Conservation (phyloP, 257 asterid species). For the Linderniella brevidens region DNA sequence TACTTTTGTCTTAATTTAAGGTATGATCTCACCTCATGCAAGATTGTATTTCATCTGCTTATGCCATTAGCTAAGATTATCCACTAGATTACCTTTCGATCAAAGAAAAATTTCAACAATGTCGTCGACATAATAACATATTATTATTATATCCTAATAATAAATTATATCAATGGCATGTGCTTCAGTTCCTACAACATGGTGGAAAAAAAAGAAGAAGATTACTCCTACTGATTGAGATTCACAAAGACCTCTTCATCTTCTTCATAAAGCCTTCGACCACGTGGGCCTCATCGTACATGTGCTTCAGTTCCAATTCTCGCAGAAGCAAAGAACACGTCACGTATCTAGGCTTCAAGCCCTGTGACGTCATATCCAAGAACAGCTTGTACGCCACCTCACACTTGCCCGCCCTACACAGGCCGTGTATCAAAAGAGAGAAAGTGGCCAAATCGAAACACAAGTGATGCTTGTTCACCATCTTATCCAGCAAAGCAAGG, state of each 20-base stretch:
- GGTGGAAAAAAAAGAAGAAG: too few species aligned
- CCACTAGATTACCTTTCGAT: too few species aligned
- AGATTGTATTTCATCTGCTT: too few species aligned
- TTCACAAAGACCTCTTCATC: slow-evolving; percentile 40
- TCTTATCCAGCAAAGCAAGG: slow-evolving; percentile 31
- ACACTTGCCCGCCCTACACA: slow-evolving; percentile 46
- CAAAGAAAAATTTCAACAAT: too few species aligned
- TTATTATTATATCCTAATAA: too few species aligned
- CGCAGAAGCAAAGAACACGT: slow-evolving; percentile 62
- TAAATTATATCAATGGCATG: too few species aligned
- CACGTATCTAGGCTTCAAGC: slow-evolving; percentile 52
- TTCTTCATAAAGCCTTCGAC: slow-evolving; percentile 46
- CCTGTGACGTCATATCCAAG: slow-evolving; percentile 46
- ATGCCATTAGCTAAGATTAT: too few species aligned
- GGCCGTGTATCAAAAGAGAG: slow-evolving; percentile 67
- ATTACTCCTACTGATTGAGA: too few species aligned
- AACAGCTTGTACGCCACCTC: slow-evolving; percentile 49
- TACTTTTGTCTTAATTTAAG: too few species aligned
- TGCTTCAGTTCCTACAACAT: too few species aligned
- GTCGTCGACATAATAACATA: too few species aligned
- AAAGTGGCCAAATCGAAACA: slow-evolving; percentile 61
- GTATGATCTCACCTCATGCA: too few species aligned
- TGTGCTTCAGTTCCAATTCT: slow-evolving; percentile 34
- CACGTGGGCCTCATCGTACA: slow-evolving; percentile 42
- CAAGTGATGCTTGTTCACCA: slow-evolving; percentile 48